These are phyloP conservation scores for Fraxinus dipetala DNA, from an alignment of 305 asterid genomes.

Conservation along the genomic window DNA sequence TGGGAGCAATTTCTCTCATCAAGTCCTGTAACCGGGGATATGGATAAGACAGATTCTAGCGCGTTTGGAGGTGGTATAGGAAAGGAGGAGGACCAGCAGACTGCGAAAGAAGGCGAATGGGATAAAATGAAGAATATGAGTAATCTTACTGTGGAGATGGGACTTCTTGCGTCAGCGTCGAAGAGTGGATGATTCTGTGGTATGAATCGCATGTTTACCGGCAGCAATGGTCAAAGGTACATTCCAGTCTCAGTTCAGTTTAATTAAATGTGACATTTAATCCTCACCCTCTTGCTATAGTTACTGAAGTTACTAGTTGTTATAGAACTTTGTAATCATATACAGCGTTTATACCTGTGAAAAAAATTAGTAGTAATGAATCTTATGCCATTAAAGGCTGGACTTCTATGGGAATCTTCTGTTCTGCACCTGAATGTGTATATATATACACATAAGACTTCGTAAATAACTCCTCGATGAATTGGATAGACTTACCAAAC, in stretches of 20 bases:
- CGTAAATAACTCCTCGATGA: not conserved
- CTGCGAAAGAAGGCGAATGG: slow-evolving; percentile 42
- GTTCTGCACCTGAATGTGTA: not conserved
- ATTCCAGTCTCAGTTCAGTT: not conserved
- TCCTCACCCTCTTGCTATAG: slow-evolving; percentile 1
- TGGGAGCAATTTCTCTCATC: slow-evolving; percentile 80
- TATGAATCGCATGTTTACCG: slow-evolving; percentile 7
- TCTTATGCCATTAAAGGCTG: not conserved
- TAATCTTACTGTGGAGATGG: slow-evolving; percentile 48
- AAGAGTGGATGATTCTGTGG: slow-evolving; percentile 29
- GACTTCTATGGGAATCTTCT: not conserved
- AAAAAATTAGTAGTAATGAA: not conserved
- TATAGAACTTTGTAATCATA: not conserved
- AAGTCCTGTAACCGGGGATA: slow-evolving; percentile 45
- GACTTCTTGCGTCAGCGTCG: slow-evolving; percentile 47
- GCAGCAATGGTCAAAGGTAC: slow-evolving; percentile 23
- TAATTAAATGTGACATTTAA: not conserved
- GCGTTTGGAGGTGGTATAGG: slow-evolving; percentile 25
- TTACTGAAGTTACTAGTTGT: not conserved
- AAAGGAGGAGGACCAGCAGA: slow-evolving; percentile 23
- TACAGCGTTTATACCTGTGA: not conserved
- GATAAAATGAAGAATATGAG: slow-evolving; percentile 38
- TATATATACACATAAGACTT: not conserved
- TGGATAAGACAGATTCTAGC: slow-evolving; percentile 38
- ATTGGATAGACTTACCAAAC: not conserved